Base-by-base conservation (phyloP, 768 basidiomycete genomes). In the Chalciporus chontae region DNA sequence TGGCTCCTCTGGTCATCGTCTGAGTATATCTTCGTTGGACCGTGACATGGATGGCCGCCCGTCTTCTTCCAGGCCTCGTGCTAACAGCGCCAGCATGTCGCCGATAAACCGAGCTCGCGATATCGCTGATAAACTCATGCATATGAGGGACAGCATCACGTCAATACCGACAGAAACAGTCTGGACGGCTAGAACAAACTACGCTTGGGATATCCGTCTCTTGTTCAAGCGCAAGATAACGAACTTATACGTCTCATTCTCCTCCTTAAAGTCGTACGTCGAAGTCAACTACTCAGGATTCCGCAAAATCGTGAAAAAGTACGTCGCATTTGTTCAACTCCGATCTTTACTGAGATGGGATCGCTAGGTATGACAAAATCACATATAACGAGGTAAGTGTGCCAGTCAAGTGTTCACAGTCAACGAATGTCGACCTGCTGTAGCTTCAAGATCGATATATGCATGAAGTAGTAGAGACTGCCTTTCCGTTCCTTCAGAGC, bases 261-360 rank as follows among this genome's bases (percentile, higher is more conserved):
- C 84, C 13, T 83, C 84, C 24, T 76, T 98, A 49, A 80, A 78
- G 65, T 87, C 91, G 6, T 99, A 92, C 56, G 83, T 92, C 48
- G 92, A 97, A 60, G 72, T 96, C 50, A 98, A 98, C 66, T 79
- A 90, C 64, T 88, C 91, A 0, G 95, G 94, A 1, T 92, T 97
- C 71, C 80, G 91, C 58, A 97, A 97, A 75, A 94, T 95, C 32
- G 66, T 94, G 63, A 97, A 97, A 71, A 97, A 97, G 87, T 93
- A 64, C 50, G 82, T 67, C 26, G n/a, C 43, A 24, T 6, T 9
- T 4, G 3, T 10, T 6, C 40, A 19, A 4, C 5, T 2, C 15
- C 1, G n/a, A 14, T 34, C 8, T 5, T 23, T 26, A 31, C 48
- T 58, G 3, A n/a, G n/a, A 57, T 8, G 2, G 9, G 2, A 9